Conservation (phyloP, 208 protist genomes). For the Herpetomonas tarakana region DNA sequence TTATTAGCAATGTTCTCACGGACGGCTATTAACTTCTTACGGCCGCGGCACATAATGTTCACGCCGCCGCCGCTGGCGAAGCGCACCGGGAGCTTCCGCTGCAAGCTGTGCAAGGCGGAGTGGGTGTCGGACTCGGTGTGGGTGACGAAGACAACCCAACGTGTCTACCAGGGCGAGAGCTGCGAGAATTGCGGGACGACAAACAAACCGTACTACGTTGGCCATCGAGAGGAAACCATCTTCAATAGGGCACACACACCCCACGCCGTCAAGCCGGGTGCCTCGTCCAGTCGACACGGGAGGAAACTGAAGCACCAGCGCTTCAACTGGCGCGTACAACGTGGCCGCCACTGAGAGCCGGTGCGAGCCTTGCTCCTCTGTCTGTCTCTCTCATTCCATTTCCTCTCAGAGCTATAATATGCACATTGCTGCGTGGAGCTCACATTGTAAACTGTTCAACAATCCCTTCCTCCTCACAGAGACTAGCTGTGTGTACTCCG, state of each 20-base stretch:
- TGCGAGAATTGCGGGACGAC: conserved; percentile 82
- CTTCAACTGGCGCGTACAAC: conserved; percentile 71
- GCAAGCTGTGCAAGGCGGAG: conserved; percentile 44
- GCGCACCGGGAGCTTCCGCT: conserved; percentile 70
- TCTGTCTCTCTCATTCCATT: conserved; percentile 1
- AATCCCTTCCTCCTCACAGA: too few species aligned
- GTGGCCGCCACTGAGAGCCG: conserved; percentile 23
- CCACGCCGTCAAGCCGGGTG: conserved; percentile 68
- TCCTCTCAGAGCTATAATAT: not conserved
- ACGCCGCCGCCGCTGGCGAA: conserved; percentile 76
- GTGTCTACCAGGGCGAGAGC: conserved; percentile 87
- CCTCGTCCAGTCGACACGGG: conserved; percentile 57
- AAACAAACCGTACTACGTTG: conserved; percentile 88
- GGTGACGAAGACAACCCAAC: conserved; percentile 88
- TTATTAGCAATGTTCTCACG: conserved; percentile 70
- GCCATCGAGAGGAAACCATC: conserved; percentile 68
- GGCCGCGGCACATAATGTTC: conserved; percentile 88
- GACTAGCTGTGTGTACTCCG: too few species aligned
- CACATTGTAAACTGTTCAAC: too few species aligned
- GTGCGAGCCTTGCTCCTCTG: not conserved
- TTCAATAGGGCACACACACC: conserved; percentile 76
- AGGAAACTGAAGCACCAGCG: conserved; percentile 75
- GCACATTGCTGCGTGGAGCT: too few species aligned
- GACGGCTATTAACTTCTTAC: conserved; percentile 33
- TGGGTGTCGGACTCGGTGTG: conserved; percentile 81